Conservation (phyloP, 2,329 filamentous ascomycete species). For the Pseudogymnoascus sp. region DNA sequence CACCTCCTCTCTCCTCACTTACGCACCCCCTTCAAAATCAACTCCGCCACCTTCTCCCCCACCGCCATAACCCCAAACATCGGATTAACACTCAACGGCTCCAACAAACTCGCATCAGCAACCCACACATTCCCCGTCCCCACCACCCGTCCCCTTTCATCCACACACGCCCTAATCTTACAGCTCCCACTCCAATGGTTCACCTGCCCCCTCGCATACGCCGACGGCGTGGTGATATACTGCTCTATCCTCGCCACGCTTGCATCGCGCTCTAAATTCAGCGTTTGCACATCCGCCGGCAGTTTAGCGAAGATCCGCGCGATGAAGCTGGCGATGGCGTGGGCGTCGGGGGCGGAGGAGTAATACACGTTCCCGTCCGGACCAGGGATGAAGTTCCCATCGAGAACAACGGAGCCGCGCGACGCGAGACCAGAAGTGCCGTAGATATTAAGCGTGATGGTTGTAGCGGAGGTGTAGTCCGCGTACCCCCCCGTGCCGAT, state of each 20-base stretch:
- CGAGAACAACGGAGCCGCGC: conserved; percentile 38
- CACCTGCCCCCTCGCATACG: conserved; percentile 42
- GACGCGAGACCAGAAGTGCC: conserved; percentile 47
- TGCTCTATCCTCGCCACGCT: conserved; percentile 40
- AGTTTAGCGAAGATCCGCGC: conserved; percentile 41
- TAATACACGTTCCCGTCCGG: conserved; percentile 39
- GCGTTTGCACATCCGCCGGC: conserved; percentile 34
- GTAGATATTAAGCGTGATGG: conserved; percentile 49
- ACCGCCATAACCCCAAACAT: conserved; percentile 48
- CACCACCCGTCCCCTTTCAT: conserved; percentile 37
- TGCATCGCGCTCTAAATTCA: conserved; percentile 40
- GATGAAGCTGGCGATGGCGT: conserved; percentile 43
- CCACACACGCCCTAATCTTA: conserved; percentile 42
- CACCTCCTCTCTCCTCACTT: neutral
- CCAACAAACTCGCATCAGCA: conserved; percentile 42
- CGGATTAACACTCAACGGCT: conserved; percentile 45
- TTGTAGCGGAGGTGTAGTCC: conserved; percentile 35
- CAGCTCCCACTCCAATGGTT: conserved; percentile 48
- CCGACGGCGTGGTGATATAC: conserved; percentile 41
- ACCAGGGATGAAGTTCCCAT: conserved; percentile 36
- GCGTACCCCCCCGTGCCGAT: conserved; percentile 40
- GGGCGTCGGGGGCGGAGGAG: conserved; percentile 38
- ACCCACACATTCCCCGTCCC: conserved; percentile 45
- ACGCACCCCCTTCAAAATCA: conserved; percentile 30
- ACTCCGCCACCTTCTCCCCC: conserved; percentile 43